phyloP scores from a whole-genome alignment of 495 filamentous ascomycete genomes.

The Pseudoneurospora amorphoporcata region DNA sequence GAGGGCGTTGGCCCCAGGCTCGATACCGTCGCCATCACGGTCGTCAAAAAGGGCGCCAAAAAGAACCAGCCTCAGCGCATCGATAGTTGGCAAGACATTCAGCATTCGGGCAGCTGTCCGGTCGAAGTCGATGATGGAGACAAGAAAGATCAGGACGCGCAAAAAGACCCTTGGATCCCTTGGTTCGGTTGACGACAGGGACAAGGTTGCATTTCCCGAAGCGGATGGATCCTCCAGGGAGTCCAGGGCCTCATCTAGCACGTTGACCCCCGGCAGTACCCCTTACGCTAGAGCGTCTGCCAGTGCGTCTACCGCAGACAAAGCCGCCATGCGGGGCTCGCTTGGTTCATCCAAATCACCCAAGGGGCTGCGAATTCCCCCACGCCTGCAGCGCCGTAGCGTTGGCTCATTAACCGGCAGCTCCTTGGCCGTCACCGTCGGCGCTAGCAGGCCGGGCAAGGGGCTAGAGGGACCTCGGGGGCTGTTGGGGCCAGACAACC shows the following conservation, averaged over 20 bases:
- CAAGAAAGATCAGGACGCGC: conserved; percentile 13
- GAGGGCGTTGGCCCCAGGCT: not conserved
- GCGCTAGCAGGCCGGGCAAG: not conserved
- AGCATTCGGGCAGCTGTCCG: conserved; percentile 23
- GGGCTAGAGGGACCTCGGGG: not conserved
- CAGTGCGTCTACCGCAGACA: not conserved
- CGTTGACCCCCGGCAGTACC: not conserved
- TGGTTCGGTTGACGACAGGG: conserved; percentile 3
- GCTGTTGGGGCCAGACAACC: not conserved
- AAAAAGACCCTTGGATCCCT: conserved; percentile 21
- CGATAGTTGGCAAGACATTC: conserved; percentile 27
- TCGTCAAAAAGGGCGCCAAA: not conserved
- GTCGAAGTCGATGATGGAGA: conserved; percentile 9
- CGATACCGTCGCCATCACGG: not conserved
- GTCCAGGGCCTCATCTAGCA: not conserved
- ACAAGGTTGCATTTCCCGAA: conserved; percentile 12
- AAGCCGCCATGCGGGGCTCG: conserved; percentile 11
- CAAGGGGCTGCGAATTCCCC: conserved; percentile 15
- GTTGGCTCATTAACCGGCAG: not conserved
- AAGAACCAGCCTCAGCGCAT: not conserved
- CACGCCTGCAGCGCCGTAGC: conserved; percentile 7
- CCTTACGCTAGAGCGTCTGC: not conserved
- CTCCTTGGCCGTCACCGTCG: not conserved
- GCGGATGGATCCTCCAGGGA: conserved; percentile 4
- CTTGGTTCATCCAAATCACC: conserved; percentile 13